Base-by-base conservation (phyloP, 805 yeast genomes). In the Myxozyma lipomycoides region DNA sequence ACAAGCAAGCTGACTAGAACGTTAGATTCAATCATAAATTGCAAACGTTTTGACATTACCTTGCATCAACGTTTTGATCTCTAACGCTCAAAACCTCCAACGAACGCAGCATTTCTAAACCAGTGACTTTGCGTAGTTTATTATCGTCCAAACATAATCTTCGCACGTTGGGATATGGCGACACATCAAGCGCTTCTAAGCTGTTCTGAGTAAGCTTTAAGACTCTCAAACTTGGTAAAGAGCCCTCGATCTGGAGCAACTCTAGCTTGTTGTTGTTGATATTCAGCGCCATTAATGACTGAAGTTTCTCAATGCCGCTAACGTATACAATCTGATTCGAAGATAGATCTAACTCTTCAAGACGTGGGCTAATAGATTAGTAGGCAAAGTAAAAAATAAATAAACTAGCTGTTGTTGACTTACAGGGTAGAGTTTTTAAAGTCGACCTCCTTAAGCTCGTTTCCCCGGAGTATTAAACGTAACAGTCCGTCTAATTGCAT, bases 201-300 rank as follows among this genome's bases (percentile, higher is more conserved):
- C 34, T 36, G 41, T 75, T 76, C 1, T 76, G 73, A 54, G 72
- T 76, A 21, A 73, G 51, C 46, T 76, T 64, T 28, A 76, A 60
- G 3, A 66, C 65, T 40, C 79, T 59, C 52, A 76, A 64, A 36
- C 51, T 62, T 1, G 74, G 72, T 40, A 58, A 49, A 58, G 67
- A 10, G 48, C 46, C 52, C 4, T 46, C 59, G 2, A 47, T 40
- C n/a, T 35, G 26, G 21, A 60, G 18, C 4, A 34, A n/a, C 10
- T 43, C 34, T 28, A 62, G 42, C 23, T 28, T 18, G 49, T 67
- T 67, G 40, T 61, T 50, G 26, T 62, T 64, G 18, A 51, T 37
- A 5, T 9, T 69, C 47, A 77, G 62, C 9, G 69, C 62, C 49
- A 76, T 60, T 48, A 78, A 64, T 19, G 60, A 63, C 4, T 46